Conservation (phyloP, 306 rosid genomes). For the Malus sieversii region DNA sequence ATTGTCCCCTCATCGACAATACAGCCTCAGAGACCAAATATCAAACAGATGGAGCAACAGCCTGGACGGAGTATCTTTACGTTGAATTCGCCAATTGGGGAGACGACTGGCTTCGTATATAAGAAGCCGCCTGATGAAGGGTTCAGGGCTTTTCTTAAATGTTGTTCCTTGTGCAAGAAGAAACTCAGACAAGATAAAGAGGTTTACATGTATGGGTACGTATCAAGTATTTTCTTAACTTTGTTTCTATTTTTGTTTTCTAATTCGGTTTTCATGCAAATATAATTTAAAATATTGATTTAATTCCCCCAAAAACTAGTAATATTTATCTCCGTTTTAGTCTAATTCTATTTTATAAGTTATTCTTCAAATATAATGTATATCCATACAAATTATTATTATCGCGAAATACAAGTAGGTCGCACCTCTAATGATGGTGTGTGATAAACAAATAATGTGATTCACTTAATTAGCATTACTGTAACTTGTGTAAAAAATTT, state of each 20-base stretch:
- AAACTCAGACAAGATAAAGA: background rate
- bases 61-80: background rate
- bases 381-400: background rate
- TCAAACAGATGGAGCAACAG: background rate
- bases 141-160: constrained; percentile 1
- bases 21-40: background rate
- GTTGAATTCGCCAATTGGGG: background rate
- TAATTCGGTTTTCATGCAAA: background rate
- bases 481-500: background rate
- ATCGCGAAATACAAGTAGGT: background rate
- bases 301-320: background rate
- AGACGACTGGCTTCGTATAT: background rate
- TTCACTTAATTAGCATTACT: background rate
- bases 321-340: background rate
- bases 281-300: background rate
- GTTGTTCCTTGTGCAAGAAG: constrained; percentile 19
- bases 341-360: background rate
- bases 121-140: background rate
- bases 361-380: background rate
- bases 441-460: background rate
- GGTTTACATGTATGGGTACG: constrained; percentile 23
- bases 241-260: background rate
- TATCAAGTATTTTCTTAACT: background rate
- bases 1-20: background rate
- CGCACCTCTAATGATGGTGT: background rate